Percentiles rank a stretch among this genome's conserved stretches.
Conservation (phyloP, 2,329 filamentous ascomycete species). For the Pseudogymnoascus sp. region DNA sequence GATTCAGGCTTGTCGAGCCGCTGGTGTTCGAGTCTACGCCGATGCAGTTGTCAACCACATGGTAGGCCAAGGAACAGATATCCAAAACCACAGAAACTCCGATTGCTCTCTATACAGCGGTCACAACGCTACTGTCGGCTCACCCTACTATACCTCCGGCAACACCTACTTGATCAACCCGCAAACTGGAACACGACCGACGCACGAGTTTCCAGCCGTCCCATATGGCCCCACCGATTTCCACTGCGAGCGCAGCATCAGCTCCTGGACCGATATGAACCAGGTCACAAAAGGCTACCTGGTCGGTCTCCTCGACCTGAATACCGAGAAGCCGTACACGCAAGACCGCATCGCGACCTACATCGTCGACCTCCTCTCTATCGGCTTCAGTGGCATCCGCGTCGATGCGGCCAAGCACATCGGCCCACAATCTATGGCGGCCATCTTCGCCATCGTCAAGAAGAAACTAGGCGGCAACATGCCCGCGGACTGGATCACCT, state of each 20-base stretch:
- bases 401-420: constrained; percentile 28
- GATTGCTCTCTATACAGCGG: constrained; percentile 24
- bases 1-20: constrained; percentile 22
- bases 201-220: constrained; percentile 27
- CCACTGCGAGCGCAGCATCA: constrained; percentile 25
- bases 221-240: constrained; percentile 29
- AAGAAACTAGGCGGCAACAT: constrained; percentile 25
- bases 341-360: constrained; percentile 28
- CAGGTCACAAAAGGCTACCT: constrained; percentile 26
- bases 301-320: constrained; percentile 23
- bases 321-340: constrained; percentile 27
- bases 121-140: constrained; percentile 26
- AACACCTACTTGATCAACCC: constrained; percentile 27
- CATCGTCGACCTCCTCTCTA: constrained; percentile 25
- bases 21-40: constrained; percentile 27
- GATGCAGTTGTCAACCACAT: constrained; percentile 28
- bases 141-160: constrained; percentile 26
- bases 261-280: constrained; percentile 25
- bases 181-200: constrained; percentile 22
- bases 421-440: constrained; percentile 22
- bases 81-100: constrained; percentile 25
- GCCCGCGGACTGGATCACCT: constrained; percentile 25
- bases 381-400: constrained; percentile 27
- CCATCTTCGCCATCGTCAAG: constrained; percentile 23
- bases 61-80: constrained; percentile 24